Evolutionary conservation across 768 basidiomycete species (phyloP).

Genomic region (Russula abietina): DNA sequence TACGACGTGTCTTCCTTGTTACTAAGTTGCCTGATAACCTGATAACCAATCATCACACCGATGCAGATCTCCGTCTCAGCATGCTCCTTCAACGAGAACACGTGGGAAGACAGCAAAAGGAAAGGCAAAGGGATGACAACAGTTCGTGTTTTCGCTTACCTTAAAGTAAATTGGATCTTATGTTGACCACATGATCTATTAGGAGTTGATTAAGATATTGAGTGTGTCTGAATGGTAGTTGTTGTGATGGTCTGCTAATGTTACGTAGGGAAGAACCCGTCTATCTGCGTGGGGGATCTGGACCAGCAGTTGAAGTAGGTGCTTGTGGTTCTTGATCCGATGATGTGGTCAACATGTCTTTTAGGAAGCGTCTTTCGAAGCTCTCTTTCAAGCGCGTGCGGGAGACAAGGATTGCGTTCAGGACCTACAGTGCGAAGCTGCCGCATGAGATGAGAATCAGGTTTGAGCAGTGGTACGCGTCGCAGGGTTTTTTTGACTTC

Average conservation of each 20-base stretch:
- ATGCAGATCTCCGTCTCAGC: conserved; percentile 20
- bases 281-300: conserved; percentile 3
- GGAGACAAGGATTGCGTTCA: background rate
- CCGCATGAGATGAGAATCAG: background rate
- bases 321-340: background rate
- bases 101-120: conserved; percentile 15
- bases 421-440: background rate
- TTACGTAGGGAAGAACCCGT: conserved; percentile 2
- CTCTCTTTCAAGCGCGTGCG: conserved; percentile 6
- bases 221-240: background rate
- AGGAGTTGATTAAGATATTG: conserved; percentile 14
- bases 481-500: background rate
- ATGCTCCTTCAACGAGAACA: conserved; percentile 3
- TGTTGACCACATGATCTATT: background rate
- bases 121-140: conserved; percentile 17
- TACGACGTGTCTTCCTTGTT: background rate
- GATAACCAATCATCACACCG: background rate
- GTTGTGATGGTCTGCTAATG: background rate
- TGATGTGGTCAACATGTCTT: background rate
- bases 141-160: conserved; percentile 5
- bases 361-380: background rate
- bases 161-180: background rate
- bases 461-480: background rate
- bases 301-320: conserved; percentile 11
- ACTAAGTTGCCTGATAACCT: background rate